Evolutionary conservation across 805 yeast species (phyloP).

Genomic region (Sugiyamaella mastotermitis): DNA sequence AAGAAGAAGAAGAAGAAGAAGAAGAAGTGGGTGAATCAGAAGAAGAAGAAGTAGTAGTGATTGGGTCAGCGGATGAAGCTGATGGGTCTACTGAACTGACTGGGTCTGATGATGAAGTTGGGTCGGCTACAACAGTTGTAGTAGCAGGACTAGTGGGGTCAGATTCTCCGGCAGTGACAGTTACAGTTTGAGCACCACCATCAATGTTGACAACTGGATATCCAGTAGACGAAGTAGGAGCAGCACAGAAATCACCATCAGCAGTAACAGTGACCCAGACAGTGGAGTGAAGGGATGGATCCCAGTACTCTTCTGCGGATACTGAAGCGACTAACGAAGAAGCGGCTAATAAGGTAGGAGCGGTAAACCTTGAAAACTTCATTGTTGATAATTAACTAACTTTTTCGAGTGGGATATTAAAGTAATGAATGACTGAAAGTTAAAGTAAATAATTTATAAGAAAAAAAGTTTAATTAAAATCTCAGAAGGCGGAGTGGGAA

Average conservation of each 20-base stretch:
- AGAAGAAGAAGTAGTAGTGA: background rate
- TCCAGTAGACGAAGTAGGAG: conserved; percentile 9
- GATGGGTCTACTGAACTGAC: conserved; percentile 5
- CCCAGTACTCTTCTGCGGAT: conserved; percentile 4
- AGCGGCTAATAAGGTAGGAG: no score
- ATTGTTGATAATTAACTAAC: no score
- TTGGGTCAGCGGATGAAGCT: background rate
- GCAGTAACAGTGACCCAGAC: conserved; percentile 18
- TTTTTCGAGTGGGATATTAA: no score
- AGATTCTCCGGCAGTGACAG: conserved; percentile 7
- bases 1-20: background rate
- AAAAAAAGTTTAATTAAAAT: no score
- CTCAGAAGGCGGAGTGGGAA: no score
- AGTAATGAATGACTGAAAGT: no score
- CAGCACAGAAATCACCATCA: conserved; percentile 14
- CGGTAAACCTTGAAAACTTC: no score
- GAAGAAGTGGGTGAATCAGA: background rate
- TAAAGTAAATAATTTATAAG: no score
- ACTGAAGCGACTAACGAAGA: no score
- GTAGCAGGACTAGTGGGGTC: conserved; percentile 3
- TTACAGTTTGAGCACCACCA: conserved; percentile 16
- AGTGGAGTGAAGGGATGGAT: conserved; percentile 7
- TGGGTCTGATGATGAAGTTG: conserved; percentile 5
- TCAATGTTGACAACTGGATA: conserved; percentile 23
- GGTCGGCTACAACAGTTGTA: no score